A percentile compares a stretch with the other conserved stretches of the same genome.
Evolutionary conservation across 1,284 basidiomycete genomes (phyloP).

Genomic region (Cutaneotrichosporon curvatum): DNA sequence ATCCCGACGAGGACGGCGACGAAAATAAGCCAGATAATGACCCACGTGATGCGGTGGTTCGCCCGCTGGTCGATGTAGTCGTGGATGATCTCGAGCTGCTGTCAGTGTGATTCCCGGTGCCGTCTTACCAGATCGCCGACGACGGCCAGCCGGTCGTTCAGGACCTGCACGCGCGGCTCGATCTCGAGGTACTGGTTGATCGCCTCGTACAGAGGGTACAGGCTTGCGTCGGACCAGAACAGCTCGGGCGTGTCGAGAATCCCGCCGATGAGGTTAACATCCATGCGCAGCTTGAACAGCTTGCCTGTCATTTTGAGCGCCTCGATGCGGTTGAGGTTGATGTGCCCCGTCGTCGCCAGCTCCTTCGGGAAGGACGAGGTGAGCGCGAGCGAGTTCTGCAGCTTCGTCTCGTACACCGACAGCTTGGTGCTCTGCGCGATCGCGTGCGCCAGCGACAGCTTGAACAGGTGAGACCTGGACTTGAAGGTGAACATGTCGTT

Average conservation of each 20-base stretch:
- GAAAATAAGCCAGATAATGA: constrained; percentile 90
- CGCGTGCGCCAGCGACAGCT: constrained; percentile 85
- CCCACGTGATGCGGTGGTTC: constrained; percentile 91
- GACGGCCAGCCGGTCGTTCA: constrained; percentile 83
- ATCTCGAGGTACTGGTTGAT: constrained; percentile 95
- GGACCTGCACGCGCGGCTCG: constrained; percentile 68
- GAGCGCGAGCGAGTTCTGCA: constrained; percentile 70
- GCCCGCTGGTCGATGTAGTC: constrained; percentile 85
- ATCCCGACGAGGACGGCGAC: constrained; percentile 63
- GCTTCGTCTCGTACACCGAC: constrained; percentile 76
- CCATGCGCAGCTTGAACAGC: constrained; percentile 79
- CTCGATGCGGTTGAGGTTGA: constrained; percentile 70
- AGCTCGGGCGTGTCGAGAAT: constrained; percentile 91
- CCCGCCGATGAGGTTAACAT: constrained; percentile 86
- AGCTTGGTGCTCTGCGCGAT: constrained; percentile 90
- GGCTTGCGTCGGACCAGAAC: constrained; percentile 89
- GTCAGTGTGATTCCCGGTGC: constrained; percentile 48
- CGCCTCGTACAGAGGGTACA: constrained; percentile 84
- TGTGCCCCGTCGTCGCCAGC: constrained; percentile 68
- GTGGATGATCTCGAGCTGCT: constrained; percentile 72
- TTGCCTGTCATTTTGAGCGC: constrained; percentile 81
- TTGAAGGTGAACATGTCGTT: constrained; percentile 65
- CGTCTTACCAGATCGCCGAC: constrained; percentile 69
- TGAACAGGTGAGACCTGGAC: constrained; percentile 64
- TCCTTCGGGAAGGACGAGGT: constrained; percentile 78